Evolutionary conservation across 176 grass and related monocot species (phyloP).

Genomic region (Pontederia paniculata): DNA sequence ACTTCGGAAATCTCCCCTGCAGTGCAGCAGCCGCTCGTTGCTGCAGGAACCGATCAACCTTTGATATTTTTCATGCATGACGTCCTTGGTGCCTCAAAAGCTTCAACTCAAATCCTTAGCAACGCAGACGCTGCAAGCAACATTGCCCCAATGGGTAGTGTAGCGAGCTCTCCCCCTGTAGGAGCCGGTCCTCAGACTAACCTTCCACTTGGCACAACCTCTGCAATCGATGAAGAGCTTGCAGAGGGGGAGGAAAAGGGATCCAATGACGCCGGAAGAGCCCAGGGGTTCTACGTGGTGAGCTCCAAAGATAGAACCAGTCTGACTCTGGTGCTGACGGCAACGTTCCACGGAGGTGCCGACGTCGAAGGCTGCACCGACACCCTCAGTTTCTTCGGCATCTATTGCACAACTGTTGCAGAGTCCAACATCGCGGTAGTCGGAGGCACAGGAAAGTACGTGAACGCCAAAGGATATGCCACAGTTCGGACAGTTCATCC

Average conservation of each 20-base stretch:
- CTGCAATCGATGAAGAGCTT: constrained; percentile 38
- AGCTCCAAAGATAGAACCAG: constrained; percentile 26
- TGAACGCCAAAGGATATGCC: constrained; percentile 35
- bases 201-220: constrained; percentile 14
- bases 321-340: constrained; percentile 47
- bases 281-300: constrained; percentile 54
- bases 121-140: constrained; percentile 16
- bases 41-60: not conserved
- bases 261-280: constrained; percentile 24
- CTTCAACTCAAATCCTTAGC: constrained; percentile 41
- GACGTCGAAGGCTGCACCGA: constrained; percentile 16
- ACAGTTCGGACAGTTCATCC: constrained; percentile 2
- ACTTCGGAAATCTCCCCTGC: too few relatives aligned
- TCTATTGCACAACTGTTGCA: constrained; percentile 6
- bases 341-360: constrained; percentile 21
- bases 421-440: constrained; percentile 64
- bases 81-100: constrained; percentile 44
- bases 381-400: constrained; percentile 63
- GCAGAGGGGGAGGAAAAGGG: constrained; percentile 28
- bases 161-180: not conserved
- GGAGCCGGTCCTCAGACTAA: too few relatives aligned
- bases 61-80: constrained; percentile 85
- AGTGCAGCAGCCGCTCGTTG: too few relatives aligned
- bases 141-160: constrained; percentile 27
- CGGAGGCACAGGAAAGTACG: constrained; percentile 50